phyloP scores from a whole-genome alignment of 768 basidiomycete species.

The Amanita rubescens region DNA sequence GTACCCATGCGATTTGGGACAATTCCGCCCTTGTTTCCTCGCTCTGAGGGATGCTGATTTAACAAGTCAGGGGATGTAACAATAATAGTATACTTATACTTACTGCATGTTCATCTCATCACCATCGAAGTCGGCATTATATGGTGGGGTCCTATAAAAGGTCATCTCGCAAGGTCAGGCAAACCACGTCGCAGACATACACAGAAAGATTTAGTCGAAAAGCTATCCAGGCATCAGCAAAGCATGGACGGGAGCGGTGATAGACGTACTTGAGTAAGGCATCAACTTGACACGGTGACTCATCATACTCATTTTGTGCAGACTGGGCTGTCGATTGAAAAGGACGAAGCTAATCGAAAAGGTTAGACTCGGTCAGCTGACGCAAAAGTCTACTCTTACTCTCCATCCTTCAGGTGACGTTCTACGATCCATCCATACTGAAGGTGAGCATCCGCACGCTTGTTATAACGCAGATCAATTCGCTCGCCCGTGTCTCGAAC shows the following conservation, averaged over 20 bases:
- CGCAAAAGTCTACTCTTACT: constrained; percentile 49
- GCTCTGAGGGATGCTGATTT: constrained; percentile 82
- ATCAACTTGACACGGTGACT: constrained; percentile 94
- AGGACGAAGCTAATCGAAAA: constrained; percentile 60
- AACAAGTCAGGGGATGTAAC: constrained; percentile 3
- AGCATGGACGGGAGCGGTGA: neutral
- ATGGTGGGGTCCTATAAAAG: constrained; percentile 74
- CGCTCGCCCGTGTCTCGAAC: constrained; percentile 96
- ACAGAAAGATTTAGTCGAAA: constrained; percentile 98
- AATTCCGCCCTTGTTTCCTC: constrained; percentile 98
- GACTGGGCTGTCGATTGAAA: constrained; percentile 96
- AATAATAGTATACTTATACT: constrained; percentile 25
- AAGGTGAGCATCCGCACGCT: constrained; percentile 88
- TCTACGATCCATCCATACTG: constrained; percentile 99
- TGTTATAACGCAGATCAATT: constrained; percentile 95
- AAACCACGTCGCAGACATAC: constrained; percentile 42
- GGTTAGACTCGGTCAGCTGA: constrained; percentile 7
- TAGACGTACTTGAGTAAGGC: constrained; percentile 89
- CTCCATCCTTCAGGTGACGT: constrained; percentile 95
- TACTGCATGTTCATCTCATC: constrained; percentile 99
- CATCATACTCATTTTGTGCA: constrained; percentile 99
- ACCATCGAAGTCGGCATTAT: constrained; percentile 99
- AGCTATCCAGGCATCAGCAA: constrained; percentile 36
- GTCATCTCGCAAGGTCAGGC: constrained; percentile 20
- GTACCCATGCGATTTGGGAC: constrained; percentile 98